These are phyloP conservation scores for Pigoraptor vietnamica DNA, from an alignment of 78 protist species.

Conservation along the genomic window DNA sequence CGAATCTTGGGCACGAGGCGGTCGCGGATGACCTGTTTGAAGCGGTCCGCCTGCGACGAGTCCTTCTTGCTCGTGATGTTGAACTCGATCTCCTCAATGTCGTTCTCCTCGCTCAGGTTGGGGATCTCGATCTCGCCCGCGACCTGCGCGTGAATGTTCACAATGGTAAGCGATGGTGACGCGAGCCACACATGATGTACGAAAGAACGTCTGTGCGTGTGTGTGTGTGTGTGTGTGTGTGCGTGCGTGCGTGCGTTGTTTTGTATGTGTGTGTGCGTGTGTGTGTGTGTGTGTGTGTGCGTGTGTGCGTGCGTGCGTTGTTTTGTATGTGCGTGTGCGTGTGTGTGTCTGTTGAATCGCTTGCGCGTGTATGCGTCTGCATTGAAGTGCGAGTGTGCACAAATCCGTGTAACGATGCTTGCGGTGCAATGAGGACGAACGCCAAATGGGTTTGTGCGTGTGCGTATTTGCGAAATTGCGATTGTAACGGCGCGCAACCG, in stretches of 20 bases:
- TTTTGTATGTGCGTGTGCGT: no score
- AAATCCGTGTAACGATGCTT: no score
- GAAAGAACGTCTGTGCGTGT: background rate
- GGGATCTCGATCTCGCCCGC: constrained; percentile 9
- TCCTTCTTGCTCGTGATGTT: background rate
- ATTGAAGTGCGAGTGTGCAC: no score
- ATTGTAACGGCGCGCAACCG: no score
- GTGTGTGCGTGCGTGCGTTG: background rate
- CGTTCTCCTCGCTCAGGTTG: constrained; percentile 29
- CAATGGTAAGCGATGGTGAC: no score
- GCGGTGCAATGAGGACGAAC: no score
- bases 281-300: background rate
- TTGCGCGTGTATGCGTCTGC: no score
- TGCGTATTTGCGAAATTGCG: no score
- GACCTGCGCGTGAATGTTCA: background rate
- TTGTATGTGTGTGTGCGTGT: no score
- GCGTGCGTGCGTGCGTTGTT: no score
- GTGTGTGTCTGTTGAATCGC: no score
- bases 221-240: background rate
- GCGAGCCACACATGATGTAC: background rate
- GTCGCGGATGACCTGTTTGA: background rate
- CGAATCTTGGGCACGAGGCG: background rate
- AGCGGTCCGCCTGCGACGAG: background rate
- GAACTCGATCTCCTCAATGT: constrained; percentile 10
- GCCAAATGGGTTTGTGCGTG: no score